Evolutionary conservation across 495 filamentous ascomycete species (phyloP), one percentile per base, ranked within the genome.

Genomic region (Filosporella fistucella): DNA sequence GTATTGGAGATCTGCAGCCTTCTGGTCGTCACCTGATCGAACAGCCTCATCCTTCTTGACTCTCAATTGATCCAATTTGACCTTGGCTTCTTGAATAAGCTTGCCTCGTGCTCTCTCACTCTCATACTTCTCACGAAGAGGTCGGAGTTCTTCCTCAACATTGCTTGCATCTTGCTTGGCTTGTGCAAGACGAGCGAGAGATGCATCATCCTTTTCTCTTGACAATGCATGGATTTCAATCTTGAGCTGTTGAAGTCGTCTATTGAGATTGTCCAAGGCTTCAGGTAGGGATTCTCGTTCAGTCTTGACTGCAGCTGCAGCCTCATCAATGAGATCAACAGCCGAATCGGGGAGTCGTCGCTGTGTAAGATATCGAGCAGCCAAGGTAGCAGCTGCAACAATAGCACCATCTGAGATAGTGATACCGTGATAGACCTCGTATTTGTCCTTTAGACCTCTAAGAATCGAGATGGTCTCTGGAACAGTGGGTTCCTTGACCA

Each of bases 341-440:
- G 93, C 94, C 1, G 93, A 96, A 63, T 98, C 93, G 4, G 93
- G 93, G 30, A 98, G 80, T 59, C 93, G 82, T 43, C 93, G 80
- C 24, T 81, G 81, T 2, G 93, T 97, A 25, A 98, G 77, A 52
- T 97, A 98, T 14, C 93, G 84, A 24, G 89, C 83, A 22, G 93
- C 93, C 13, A 97, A 80, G 16, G 77, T 91, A 11, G 93, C 90
- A 10, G 94, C 86, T 30, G 89, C 72, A 6, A 98, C 91, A 50
- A 98, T 90, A 55, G 93, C 91, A 56, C 81, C 85, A 56, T 98
- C 93, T 10, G 89, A 75, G 57, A 98, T 96, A 59, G 78, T 96
- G 61, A 98, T 94, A 78, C 90, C 89, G 65, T 98, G 93, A 68
- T 98, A 93, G 14, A 94, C 88, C 64, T 98, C 93, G 65, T 96